These are phyloP conservation scores for Rhizoctonia solani DNA, from an alignment of 1,284 basidiomycete species.

Conservation along the genomic window DNA sequence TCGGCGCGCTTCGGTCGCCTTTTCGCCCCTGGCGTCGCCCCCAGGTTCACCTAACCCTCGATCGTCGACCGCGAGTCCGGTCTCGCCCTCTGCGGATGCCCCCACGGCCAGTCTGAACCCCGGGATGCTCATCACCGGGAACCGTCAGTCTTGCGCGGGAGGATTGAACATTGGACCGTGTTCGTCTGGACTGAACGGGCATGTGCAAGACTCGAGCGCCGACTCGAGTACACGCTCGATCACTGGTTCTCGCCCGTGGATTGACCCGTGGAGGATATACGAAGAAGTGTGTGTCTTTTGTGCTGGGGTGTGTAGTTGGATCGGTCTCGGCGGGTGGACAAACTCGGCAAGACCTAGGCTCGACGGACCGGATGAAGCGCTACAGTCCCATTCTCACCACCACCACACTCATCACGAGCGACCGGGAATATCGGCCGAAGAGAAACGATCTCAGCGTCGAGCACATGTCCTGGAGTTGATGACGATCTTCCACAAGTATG, in stretches of 20 bases:
- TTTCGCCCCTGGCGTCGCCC: no score
- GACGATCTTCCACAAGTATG: slow-evolving; percentile 72
- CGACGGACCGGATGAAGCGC: slow-evolving; percentile 63
- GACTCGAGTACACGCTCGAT: not conserved
- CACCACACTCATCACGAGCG: not conserved
- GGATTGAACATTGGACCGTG: slow-evolving; percentile 27
- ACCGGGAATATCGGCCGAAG: slow-evolving; percentile 4
- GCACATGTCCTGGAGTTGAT: slow-evolving; percentile 65
- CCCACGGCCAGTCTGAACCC: no score
- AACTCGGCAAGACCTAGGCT: slow-evolving; percentile 59
- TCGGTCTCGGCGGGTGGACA: slow-evolving; percentile 52
- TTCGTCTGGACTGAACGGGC: slow-evolving; percentile 19
- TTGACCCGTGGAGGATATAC: slow-evolving; percentile 61
- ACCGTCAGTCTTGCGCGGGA: slow-evolving; percentile 25
- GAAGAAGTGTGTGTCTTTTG: slow-evolving; percentile 80
- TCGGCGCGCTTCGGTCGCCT: no score
- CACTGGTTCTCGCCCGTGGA: slow-evolving; percentile 22
- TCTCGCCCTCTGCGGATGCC: no score
- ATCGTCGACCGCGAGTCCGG: no score
- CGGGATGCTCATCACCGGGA: not conserved
- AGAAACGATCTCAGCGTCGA: slow-evolving; percentile 41
- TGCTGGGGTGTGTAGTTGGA: slow-evolving; percentile 70
- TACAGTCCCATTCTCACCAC: slow-evolving; percentile 34
- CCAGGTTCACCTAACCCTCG: no score
- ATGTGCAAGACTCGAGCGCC: not conserved